Evolutionary conservation across 768 basidiomycete species (phyloP).

Genomic region (Rhodocollybia butyracea): DNA sequence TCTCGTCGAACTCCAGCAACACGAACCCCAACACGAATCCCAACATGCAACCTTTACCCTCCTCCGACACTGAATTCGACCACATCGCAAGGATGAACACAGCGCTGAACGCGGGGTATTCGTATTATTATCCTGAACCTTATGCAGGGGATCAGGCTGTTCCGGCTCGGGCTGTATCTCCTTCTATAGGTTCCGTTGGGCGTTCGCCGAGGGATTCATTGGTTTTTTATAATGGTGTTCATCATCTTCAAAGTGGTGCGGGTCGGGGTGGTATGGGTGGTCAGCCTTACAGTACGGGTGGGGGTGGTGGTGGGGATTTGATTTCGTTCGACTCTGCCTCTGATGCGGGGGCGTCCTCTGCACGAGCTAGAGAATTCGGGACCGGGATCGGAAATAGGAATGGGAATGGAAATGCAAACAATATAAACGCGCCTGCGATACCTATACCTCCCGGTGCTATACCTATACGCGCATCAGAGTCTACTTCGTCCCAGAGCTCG

Average conservation of each 20-base stretch:
- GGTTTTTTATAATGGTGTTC: constrained; percentile 1
- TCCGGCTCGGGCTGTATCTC: not conserved
- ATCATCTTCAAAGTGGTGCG: no score
- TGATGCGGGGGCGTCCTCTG: not conserved
- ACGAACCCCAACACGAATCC: no score
- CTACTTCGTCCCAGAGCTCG: constrained; percentile 3
- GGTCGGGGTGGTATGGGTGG: no score
- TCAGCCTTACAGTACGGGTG: no score
- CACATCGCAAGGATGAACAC: constrained; percentile 39
- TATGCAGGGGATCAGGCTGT: not conserved
- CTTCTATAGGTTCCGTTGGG: not conserved
- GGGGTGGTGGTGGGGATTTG: no score
- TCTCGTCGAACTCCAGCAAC: not conserved
- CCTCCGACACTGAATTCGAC: constrained; percentile 33
- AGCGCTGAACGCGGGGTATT: constrained; percentile 37
- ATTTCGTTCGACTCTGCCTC: no score
- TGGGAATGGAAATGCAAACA: no score
- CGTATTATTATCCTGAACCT: constrained; percentile 23
- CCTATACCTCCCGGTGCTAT: no score
- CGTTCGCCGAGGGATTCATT: constrained; percentile 1
- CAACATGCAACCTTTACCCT: no score
- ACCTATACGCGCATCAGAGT: not conserved
- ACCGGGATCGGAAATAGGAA: not conserved
- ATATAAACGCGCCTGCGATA: no score
- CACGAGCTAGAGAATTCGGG: not conserved